phyloP scores from a whole-genome alignment of 108 stramenopile genomes.

The Cylindrotheca fusiformis region DNA sequence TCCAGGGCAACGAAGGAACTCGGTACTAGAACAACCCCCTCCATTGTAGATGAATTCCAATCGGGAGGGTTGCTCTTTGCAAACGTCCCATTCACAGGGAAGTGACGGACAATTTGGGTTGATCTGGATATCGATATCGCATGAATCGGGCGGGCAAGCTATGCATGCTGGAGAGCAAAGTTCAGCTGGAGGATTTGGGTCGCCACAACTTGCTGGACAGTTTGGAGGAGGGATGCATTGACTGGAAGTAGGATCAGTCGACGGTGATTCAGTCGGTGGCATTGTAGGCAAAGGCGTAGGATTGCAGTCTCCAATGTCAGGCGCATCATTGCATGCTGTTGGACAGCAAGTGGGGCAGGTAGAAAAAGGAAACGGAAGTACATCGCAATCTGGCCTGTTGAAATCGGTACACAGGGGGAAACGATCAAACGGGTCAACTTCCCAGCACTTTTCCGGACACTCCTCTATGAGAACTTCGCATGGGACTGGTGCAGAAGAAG shows the following conservation, averaged over 20 bases:
- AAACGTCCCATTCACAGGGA: slow-evolving; percentile 8
- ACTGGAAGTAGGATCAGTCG: neutral
- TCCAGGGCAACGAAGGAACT: slow-evolving; percentile 7
- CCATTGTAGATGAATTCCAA: slow-evolving; percentile 11
- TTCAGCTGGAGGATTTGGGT: neutral
- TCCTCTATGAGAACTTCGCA: neutral
- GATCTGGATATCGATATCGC: slow-evolving; percentile 12
- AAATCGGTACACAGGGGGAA: neutral
- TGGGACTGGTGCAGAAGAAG: neutral
- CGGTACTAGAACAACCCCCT: neutral
- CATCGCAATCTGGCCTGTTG: neutral
- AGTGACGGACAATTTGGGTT: slow-evolving; percentile 16
- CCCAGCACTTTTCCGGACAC: neutral
- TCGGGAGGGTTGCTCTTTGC: slow-evolving; percentile 11
- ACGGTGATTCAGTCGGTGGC: no score
- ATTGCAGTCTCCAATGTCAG: neutral
- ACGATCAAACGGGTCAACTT: neutral
- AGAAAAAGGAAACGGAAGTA: neutral
- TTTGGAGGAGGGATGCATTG: neutral
- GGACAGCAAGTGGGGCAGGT: neutral
- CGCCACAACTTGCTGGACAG: neutral
- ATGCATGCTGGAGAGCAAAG: neutral
- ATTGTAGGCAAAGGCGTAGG: neutral
- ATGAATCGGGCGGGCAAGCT: neutral
- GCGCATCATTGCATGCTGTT: neutral